Base-by-base conservation (phyloP, 345 rosid genomes). In the Pistacia integerrima region DNA sequence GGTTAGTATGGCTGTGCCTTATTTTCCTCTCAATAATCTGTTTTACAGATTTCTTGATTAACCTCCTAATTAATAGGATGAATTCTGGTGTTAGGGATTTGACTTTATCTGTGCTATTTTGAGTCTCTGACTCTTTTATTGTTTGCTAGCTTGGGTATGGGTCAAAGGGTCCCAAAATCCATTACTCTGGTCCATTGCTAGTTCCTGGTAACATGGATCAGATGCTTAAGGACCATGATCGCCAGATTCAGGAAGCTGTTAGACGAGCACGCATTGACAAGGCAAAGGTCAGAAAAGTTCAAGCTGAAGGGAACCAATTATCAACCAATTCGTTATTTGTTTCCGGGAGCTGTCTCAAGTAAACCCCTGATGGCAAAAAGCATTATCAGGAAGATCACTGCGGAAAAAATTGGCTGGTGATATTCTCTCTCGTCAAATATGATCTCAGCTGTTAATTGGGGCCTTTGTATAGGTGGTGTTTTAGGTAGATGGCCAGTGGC, bases 191-290 rank as follows among this genome's bases (percentile, higher is more conserved):
- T 54, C 99, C 99, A 0, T 82, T 96, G 84, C 63, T 94, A 41
- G 91, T 85, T 54, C 99, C 98, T 35, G 94, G 94, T 67, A 93
- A 92, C 82, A 82, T 90, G 94, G 99, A 96, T 78, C 97, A 96
- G 78, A 85, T 91, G 88, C 82, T 96, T n/a, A 96, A 90, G 85
- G 98, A 96, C 76, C 99, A 96, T 33, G 99, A 96, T 76, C 97
- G 98, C 44, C 99, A 93, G 38, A 89, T 96, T 74, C 99, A 96
- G 82, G 99, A 96, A 84, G 98, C 97, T 52, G 94, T 86, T 51
- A 82, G 98, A 74, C 91, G 93, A 86, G 92, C 99, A 56, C 84
- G 99, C 17, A 78, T 89, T 11, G 99, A 92, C 76, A 96, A 90
- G 83, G 97, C 97, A 75, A 91, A 90, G 79, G 87, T 88, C 74